phyloP scores from a whole-genome alignment of 306 rosid genomes.

The Cicer pinnatifidum region DNA sequence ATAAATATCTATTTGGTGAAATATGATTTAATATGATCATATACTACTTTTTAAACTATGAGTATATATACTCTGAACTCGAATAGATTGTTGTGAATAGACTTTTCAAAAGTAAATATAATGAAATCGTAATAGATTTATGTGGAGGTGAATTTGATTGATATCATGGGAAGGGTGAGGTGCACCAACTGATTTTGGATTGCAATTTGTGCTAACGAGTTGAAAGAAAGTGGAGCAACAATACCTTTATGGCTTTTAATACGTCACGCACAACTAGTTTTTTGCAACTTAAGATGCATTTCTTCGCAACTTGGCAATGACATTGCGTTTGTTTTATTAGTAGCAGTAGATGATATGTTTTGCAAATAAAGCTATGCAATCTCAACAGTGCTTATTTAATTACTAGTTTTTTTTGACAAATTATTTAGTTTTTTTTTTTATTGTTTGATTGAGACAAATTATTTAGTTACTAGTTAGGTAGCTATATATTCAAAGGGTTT shows the following conservation, averaged over 20 bases:
- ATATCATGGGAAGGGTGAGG: slow-evolving; percentile 31
- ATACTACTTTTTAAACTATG: no score
- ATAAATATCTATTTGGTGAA: no score
- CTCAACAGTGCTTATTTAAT: slow-evolving; percentile 23
- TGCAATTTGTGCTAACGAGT: slow-evolving; percentile 37
- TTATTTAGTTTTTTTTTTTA: no score
- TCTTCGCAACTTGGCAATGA: slow-evolving; percentile 22
- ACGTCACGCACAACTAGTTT: slow-evolving; percentile 18
- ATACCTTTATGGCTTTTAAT: slow-evolving; percentile 27
- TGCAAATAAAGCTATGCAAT: slow-evolving; percentile 8
- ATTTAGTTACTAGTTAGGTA: no score
- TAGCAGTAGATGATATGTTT: no score
- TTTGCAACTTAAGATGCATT: slow-evolving; percentile 22
- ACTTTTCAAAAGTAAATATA: neutral
- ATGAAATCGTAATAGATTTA: neutral
- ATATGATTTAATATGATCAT: no score
- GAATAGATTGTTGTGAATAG: no score
- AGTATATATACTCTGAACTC: no score
- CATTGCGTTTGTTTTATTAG: no score
- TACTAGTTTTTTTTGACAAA: neutral
- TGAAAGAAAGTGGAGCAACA: slow-evolving; percentile 31
- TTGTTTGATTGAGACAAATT: no score
- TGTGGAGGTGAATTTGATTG: neutral
- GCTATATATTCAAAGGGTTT: no score
- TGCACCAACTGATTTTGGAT: slow-evolving; percentile 39